Base-by-base conservation (phyloP, 768 basidiomycete genomes). In the Collybiopsis confluens region DNA sequence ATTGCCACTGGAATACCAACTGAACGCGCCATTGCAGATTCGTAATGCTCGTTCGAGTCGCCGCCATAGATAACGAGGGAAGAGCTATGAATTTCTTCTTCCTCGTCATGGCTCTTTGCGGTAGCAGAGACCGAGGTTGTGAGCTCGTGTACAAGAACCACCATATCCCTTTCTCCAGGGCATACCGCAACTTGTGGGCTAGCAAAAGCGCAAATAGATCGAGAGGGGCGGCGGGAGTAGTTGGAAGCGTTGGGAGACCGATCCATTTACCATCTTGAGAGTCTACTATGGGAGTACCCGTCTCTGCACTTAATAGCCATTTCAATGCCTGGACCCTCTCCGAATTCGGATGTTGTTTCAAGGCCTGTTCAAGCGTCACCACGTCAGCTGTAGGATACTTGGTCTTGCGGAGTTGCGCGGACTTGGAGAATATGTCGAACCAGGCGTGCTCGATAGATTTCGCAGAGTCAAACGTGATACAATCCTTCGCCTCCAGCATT, bases 1-100 rank as follows among this genome's bases (percentile, higher is more conserved):
- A 93, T 81, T 1, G 90, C 94, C 6, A 95, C 82, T 0, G 94
- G 94, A 42, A 94, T 68, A 3, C 93, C 93, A 16, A 97, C 94
- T 2, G 89, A 91, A 27, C 84, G 75, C n/a, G 92, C 82, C 94
- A 97, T 97, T 4, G 94, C 94, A 0, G 88, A 88, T 2, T 48
- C 47, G 77, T 79, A 1, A 62, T 64, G 6, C 70, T 57, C 18
- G 73, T 77, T 1, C 75, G n/a, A 30, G 28, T 47, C 18, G 13
- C 54, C 37, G 1, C 86, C 92, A 59, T 86, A 87, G 28, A 77
- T 69, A 21, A 86, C 71, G 13, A 93, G 65, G 21, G 80, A 77
- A 7, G 90, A 88, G 10, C 82, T 85, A 58, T 92, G 79, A 28
- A 82, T 76, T 58, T 83, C 75, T 59, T 77, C 73, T 18, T 57